These are phyloP conservation scores for Stygiomarasmius scandens DNA, from an alignment of 1,284 basidiomycete genomes.

Conservation along the genomic window DNA sequence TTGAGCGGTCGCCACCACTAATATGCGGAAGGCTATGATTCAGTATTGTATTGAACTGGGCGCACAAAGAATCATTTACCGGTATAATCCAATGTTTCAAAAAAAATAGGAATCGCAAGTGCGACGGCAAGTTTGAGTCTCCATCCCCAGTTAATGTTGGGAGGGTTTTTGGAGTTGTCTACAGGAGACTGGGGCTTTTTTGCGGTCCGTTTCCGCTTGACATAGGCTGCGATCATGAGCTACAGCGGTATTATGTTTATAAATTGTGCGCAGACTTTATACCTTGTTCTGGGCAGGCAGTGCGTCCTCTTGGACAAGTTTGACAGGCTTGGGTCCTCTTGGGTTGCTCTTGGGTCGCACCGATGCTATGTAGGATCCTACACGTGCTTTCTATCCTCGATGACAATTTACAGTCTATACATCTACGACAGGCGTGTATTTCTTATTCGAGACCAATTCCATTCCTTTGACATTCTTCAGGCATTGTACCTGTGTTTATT, in stretches of 20 bases:
- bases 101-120: constrained; percentile 28
- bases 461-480: constrained; percentile 40
- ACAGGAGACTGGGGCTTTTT: background rate
- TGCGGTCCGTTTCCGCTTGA: background rate
- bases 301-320: too few species aligned
- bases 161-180: background rate
- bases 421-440: constrained; percentile 80
- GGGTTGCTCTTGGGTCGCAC: too few species aligned
- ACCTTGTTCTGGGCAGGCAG: too few species aligned
- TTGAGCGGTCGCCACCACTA: constrained; percentile 59
- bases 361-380: too few species aligned
- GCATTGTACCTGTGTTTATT: constrained; percentile 90
- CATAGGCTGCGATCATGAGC: too few species aligned
- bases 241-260: too few species aligned
- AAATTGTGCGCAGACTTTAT: too few species aligned
- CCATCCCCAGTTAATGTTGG: constrained; percentile 7
- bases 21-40: background rate
- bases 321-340: too few species aligned
- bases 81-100: constrained; percentile 45
- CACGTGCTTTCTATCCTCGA: too few species aligned
- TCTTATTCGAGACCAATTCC: background rate
- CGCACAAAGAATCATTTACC: constrained; percentile 25
- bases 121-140: constrained; percentile 25
- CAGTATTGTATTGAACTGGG: background rate
- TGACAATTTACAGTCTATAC: constrained; percentile 89